Base-by-base conservation (phyloP, 495 filamentous ascomycete species). In the Podospora comata region DNA sequence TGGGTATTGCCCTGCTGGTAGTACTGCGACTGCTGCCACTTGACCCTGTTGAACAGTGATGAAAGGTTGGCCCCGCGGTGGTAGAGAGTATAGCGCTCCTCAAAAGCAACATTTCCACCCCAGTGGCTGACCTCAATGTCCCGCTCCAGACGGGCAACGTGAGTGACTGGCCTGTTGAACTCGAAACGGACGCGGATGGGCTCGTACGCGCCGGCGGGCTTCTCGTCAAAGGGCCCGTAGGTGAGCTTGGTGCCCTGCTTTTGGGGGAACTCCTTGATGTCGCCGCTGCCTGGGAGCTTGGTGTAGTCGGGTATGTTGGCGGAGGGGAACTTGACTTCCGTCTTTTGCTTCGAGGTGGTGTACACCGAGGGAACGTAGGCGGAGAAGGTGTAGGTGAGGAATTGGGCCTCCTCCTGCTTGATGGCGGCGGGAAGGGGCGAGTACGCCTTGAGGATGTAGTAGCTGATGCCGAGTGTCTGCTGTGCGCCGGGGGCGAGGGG, bases 81-180 rank as follows among this genome's bases (percentile, higher is more conserved):
- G 74, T 86, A 86, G 70, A 97, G 86, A 79, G 88, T 91, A 83
- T 97, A 97, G 62, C 93, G 88, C 78, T 99, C 95, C 77, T 99
- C 96, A 28, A 91, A 90, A 0, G 94, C 95, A 55, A 98, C 79
- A 76, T 98, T 98, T 27, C 95, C 96, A 68, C 95, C 95, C 95
- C 95, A 99, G 77, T 98, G 96, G 72, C 91, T 95, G 69, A 98
- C 90, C 78, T 98, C 94, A 66, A 99, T 80, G 72, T 97, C 93
- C 27, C 95, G 89, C 82, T 97, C 91, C 57, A 97, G 82, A 5
- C 86, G 78, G 19, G 85, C 86, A 53, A 90, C 85, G 72, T 92
- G 91, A 65, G 88, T 89, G 55, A 99, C 81, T 5, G 95, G 96
- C 77, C 91, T 92, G 57, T 93, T 99, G 84, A 97, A 97, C 74